Conservation (phyloP, 495 filamentous ascomycete species). For the Penicillium odoratum region DNA sequence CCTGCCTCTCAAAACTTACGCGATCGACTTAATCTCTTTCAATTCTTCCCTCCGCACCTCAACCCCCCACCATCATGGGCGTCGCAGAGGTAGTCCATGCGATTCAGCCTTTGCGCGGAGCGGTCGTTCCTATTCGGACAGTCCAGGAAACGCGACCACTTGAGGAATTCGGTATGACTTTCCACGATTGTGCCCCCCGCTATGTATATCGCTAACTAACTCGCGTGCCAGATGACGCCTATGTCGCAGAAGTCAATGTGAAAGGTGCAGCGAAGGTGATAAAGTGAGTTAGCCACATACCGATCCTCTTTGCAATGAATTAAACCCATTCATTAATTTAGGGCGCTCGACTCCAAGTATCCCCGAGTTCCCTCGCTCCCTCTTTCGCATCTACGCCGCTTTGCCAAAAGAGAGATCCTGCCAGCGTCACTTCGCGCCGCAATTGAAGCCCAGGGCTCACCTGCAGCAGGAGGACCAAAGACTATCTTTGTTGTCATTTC, state of each 20-base stretch:
- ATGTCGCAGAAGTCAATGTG: conserved; percentile 44
- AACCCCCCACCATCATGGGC: conserved; percentile 24
- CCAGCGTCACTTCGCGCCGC: conserved; percentile 47
- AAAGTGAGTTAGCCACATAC: conserved; percentile 34
- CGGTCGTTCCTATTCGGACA: conserved; percentile 38
- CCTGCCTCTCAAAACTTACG: not conserved
- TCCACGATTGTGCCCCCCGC: not conserved
- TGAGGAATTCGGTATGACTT: conserved; percentile 40
- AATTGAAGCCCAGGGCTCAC: conserved; percentile 24
- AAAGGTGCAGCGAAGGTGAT: conserved; percentile 47
- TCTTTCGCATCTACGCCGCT: conserved; percentile 77
- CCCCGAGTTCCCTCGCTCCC: conserved; percentile 58
- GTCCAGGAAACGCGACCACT: conserved; percentile 42
- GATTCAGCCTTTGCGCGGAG: conserved; percentile 32
- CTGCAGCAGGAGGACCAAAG: conserved; percentile 9
- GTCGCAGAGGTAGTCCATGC: conserved; percentile 21
- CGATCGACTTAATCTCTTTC: not conserved
- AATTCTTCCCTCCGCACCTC: not conserved
- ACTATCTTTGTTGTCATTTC: conserved; percentile 43
- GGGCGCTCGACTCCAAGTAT: conserved; percentile 45
- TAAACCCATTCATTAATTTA: conserved; percentile 10
- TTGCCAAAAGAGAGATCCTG: conserved; percentile 70
- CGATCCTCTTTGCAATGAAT: not conserved
- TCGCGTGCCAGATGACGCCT: conserved; percentile 38
- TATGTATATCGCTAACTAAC: conserved; percentile 7